A percentile compares a stretch with the other conserved stretches of the same genome.
These are phyloP conservation scores for Tetracladium marchalianum DNA, from an alignment of 495 filamentous ascomycete genomes.

Conservation along the genomic window DNA sequence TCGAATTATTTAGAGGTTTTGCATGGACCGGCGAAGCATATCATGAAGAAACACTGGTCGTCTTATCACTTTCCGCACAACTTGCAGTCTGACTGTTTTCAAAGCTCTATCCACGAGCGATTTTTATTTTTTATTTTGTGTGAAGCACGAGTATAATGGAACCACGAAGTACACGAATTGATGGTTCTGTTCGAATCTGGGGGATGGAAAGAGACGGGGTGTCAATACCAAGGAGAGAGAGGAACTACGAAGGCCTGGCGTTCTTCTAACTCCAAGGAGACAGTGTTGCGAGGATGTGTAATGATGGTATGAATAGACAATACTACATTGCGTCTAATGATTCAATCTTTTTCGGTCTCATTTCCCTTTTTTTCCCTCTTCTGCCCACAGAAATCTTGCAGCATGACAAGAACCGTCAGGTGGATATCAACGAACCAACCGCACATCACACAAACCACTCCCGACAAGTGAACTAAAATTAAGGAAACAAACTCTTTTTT, in stretches of 20 bases:
- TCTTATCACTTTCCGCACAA: background rate
- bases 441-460: no score
- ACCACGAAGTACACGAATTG: slow-evolving; percentile 12
- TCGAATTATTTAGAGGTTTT: slow-evolving; percentile 6
- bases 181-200: background rate
- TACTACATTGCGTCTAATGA: no score
- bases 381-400: no score
- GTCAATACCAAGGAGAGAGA: no score
- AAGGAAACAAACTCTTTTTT: no score
- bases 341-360: no score
- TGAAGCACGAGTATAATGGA: slow-evolving; percentile 5
- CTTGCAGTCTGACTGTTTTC: slow-evolving; percentile 6
- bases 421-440: no score
- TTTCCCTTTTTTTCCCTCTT: no score
- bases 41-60: background rate
- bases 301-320: background rate
- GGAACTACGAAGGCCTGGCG: no score
- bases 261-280: background rate
- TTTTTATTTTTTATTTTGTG: slow-evolving; percentile 9
- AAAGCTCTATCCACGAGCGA: background rate
- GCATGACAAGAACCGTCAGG: no score
- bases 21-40: slow-evolving; percentile 9
- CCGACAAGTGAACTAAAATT: no score
- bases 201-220: background rate
- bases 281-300: background rate